Evolutionary conservation across 768 basidiomycete species (phyloP), one percentile per base, ranked within the genome.

Genomic region (Rhizopogon salebrosus): DNA sequence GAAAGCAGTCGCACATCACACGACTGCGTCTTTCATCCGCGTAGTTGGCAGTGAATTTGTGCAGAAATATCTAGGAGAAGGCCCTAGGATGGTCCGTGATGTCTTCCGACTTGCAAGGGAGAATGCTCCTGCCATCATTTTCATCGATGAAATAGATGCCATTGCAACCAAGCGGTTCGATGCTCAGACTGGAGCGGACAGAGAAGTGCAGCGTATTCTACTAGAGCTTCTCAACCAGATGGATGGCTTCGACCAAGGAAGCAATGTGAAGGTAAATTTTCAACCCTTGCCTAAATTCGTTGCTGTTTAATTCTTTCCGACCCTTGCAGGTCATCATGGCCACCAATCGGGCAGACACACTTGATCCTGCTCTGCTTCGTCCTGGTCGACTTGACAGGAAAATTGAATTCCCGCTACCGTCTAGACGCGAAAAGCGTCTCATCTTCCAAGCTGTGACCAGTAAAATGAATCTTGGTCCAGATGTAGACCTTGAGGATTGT

Each of bases 151-250:
- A 64, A 90, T 95, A 60, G 97, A 99, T 60, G 95, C 97, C 18
- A 99, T 99, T 67, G 97, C 97, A 3, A 98, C 97, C 35, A 99
- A 99, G 72, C 93, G 95, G 66, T 99, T 99, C 71, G 97, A 98
- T 65, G 97, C 97, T 6, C 97, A 99, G 69, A 98, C 97, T 0
- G 97, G 97, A 64, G 97, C 97, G 9, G 97, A 99, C 72, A 81
- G 97, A 55, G 97, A 99, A 74, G 97, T 99, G 4, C 97, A 99
- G 70, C 92, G 97, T 71, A 98, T 99, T 64, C 70, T 99, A 57
- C 83, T 99, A 11, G 97, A 99, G 70, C 75, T 99, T 52, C 77
- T 99, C 54, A 98, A 95, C 66, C 97, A 99, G 66, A 99, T 99
- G 97, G 97, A 99, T 63, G 97, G 97, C 57, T 99, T 99, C 70